Evolutionary conservation across 768 basidiomycete genomes (phyloP), one percentile per base, ranked within the genome.

Genomic region (Rhizopogon roseolus): DNA sequence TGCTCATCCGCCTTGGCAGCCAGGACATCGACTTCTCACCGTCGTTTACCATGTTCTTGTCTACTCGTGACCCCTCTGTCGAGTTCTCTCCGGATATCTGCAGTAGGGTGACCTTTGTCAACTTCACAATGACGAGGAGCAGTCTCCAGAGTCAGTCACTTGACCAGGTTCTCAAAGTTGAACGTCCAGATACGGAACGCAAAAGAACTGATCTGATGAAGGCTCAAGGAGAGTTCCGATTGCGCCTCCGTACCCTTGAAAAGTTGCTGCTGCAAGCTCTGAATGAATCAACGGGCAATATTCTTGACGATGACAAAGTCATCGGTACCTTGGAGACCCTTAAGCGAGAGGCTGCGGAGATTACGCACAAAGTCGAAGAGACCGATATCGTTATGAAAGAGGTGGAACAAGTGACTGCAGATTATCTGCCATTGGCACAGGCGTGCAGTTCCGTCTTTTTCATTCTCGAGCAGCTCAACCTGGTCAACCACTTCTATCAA

Each of bases 11-110:
- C 37, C 77, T 98, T 19, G 96, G 97, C 4, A 98, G 81, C 65
- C 97, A 99, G 73, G 97, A 99, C 61, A 98, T 99, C 68, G 97
- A 99, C 68, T 98, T 98, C 69, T 99, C 97, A 0, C 97, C 97
- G 6, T 87, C 97, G n/a, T 99, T 99, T 78, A 97, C 93, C 5
- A 95, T 99, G 93, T 99, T 99, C 83, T 79, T 99, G 41, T 92
- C 96, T 2, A 99, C 97, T 10, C 78, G 97, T 19, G 95, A 99
- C 68, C 95, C 97, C 2, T 96, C 96, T 0, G 89, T 97, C 57
- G 94, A 98, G 63, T 98, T 99, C 72, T 91, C 96, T 11, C 94
- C 97, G 3, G 97, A 99, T 68, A 95, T 99, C 61, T 98, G 96
- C 77, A 96, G 93, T 76, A 85, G 97, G 56, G 92, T 96, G 27